Percentiles rank a stretch among this genome's conserved stretches.
phyloP scores from a whole-genome alignment of 805 yeast genomes.

The Tanozyma kutaoensis region DNA sequence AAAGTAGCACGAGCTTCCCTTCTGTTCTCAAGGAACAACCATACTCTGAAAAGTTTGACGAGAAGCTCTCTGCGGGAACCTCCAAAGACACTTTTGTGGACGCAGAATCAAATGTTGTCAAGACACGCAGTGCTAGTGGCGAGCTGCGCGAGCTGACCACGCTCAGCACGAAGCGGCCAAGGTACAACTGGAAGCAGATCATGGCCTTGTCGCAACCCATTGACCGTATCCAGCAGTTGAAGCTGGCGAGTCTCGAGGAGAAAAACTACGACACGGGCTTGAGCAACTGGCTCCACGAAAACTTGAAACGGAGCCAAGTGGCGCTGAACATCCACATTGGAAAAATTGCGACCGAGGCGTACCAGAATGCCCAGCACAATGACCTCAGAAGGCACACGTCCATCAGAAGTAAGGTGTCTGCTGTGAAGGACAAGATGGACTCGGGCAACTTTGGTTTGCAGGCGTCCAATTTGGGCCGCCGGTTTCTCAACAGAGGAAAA shows the following conservation, averaged over 20 bases:
- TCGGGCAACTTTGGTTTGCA: constrained; percentile 22
- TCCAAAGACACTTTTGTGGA: too few species aligned
- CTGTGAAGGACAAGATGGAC: constrained; percentile 36
- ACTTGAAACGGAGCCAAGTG: constrained; percentile 20
- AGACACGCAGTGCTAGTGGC: too few species aligned
- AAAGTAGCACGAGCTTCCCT: too few species aligned
- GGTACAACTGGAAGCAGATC: constrained; percentile 27
- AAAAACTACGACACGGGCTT: constrained; percentile 40
- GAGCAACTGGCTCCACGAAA: constrained; percentile 40
- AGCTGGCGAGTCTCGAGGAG: constrained; percentile 29
- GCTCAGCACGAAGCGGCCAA: too few species aligned
- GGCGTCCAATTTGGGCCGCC: constrained; percentile 43
- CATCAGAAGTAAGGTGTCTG: constrained; percentile 38
- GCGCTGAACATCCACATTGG: constrained; percentile 31
- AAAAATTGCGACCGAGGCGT: constrained; percentile 48
- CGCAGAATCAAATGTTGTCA: too few species aligned
- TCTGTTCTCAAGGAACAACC: too few species aligned
- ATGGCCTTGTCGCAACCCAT: constrained; percentile 25
- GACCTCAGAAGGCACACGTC: constrained; percentile 30
- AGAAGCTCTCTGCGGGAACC: too few species aligned
- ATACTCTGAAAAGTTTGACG: too few species aligned
- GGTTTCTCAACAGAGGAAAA: constrained; percentile 42
- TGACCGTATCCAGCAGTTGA: constrained; percentile 27
- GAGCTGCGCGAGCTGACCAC: too few species aligned
- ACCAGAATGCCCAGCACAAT: constrained; percentile 47